phyloP scores from a whole-genome alignment of 1,284 basidiomycete genomes.

The Fomitiporia mediterranea region DNA sequence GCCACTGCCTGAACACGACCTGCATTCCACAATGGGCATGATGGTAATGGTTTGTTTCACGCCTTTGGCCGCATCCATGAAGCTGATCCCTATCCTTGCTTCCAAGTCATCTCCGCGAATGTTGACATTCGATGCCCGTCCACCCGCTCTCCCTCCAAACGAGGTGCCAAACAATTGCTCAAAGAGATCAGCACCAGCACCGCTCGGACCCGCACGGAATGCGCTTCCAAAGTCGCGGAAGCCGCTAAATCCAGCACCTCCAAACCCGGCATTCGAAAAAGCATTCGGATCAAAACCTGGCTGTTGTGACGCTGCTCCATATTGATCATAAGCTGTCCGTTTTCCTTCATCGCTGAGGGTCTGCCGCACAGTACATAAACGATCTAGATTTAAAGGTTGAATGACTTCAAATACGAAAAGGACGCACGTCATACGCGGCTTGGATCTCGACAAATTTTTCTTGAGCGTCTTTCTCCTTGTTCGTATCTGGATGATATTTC shows the following conservation, averaged over 20 bases:
- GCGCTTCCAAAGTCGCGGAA: slow-evolving; percentile 67
- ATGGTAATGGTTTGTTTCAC: slow-evolving; percentile 74
- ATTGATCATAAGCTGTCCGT: slow-evolving; percentile 89
- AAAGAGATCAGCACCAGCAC: slow-evolving; percentile 70
- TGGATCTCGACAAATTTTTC: slow-evolving; percentile 98
- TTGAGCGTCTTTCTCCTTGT: slow-evolving; percentile 87
- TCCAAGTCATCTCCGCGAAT: slow-evolving; percentile 85
- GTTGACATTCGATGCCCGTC: slow-evolving; percentile 45
- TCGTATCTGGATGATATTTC: slow-evolving; percentile 97
- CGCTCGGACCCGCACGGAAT: slow-evolving; percentile 54
- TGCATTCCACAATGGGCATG: slow-evolving; percentile 82
- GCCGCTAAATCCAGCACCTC: slow-evolving; percentile 61
- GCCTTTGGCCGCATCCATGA: slow-evolving; percentile 94
- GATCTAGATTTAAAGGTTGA: slow-evolving; percentile 17
- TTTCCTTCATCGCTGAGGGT: slow-evolving; percentile 93
- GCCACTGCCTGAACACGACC: slow-evolving; percentile 82
- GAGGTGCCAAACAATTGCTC: slow-evolving; percentile 80
- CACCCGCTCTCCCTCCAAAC: slow-evolving; percentile 49
- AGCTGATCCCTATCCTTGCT: slow-evolving; percentile 70
- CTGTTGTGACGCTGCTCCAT: slow-evolving; percentile 91
- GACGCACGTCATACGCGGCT: slow-evolving; percentile 91
- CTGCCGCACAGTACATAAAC: slow-evolving; percentile 43
- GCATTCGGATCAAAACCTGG: slow-evolving; percentile 90
- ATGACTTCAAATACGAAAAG: not conserved
- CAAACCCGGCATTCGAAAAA: slow-evolving; percentile 48